Conservation (phyloP, 2,329 filamentous ascomycete species). For the Pseudohalonectria lignicola region DNA sequence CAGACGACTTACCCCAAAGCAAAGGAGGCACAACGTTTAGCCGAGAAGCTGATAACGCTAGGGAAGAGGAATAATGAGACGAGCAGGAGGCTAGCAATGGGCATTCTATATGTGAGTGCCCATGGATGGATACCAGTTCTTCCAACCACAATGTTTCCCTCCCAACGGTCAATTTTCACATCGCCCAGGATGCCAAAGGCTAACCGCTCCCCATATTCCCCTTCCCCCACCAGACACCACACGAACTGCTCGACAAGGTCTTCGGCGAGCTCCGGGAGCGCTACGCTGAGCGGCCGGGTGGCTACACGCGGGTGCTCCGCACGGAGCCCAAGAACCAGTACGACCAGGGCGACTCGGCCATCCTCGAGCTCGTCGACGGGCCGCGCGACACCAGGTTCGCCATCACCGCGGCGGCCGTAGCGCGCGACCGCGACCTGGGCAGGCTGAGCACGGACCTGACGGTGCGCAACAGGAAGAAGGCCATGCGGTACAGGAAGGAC, state of each 20-base stretch:
- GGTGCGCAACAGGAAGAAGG: slow-evolving; percentile 68
- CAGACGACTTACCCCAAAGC: slow-evolving; percentile 93
- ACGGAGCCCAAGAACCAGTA: slow-evolving; percentile 75
- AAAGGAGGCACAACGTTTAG: slow-evolving; percentile 88
- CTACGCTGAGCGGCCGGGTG: slow-evolving; percentile 70
- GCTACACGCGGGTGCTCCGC: slow-evolving; percentile 89
- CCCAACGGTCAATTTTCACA: too few species aligned
- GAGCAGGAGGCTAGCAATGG: slow-evolving; percentile 60
- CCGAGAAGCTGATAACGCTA: slow-evolving; percentile 87
- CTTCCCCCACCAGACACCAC: slow-evolving; percentile 50
- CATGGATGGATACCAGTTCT: too few species aligned
- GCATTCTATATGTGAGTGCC: slow-evolving; percentile 76
- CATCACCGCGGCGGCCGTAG: slow-evolving; percentile 79
- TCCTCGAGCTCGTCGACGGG: slow-evolving; percentile 91
- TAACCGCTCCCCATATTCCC: too few species aligned
- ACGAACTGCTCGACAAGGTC: slow-evolving; percentile 69
- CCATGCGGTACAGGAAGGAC: slow-evolving; percentile 60
- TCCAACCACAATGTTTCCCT: too few species aligned
- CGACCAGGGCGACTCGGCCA: slow-evolving; percentile 81
- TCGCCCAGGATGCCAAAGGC: too few species aligned
- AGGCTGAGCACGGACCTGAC: slow-evolving; percentile 60
- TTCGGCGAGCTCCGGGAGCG: slow-evolving; percentile 73
- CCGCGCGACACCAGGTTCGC: slow-evolving; percentile 90
- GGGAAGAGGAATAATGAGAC: slow-evolving; percentile 90
- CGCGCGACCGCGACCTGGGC: slow-evolving; percentile 45